Evolutionary conservation across 106 monocot genomes (phyloP).

Genomic region (Allium cepa): DNA sequence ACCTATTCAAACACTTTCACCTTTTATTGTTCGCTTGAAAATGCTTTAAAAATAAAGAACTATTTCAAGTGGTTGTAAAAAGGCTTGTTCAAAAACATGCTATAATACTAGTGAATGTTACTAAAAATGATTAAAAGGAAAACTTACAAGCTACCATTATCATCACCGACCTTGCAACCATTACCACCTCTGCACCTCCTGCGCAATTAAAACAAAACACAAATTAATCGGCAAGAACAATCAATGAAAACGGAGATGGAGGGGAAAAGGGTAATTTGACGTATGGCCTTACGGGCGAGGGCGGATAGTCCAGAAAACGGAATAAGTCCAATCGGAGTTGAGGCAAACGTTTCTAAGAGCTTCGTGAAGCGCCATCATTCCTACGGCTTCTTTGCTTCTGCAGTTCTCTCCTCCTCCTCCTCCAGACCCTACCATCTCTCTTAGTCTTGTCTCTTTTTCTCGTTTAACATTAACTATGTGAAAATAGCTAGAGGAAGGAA

Average conservation of each 20-base stretch:
- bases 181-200: slow-evolving; percentile 87
- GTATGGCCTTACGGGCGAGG: slow-evolving; percentile 62
- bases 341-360: slow-evolving; percentile 82
- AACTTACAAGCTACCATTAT: slow-evolving; percentile 87
- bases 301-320: slow-evolving; percentile 90
- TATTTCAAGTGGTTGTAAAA: no score
- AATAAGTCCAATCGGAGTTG: slow-evolving; percentile 94
- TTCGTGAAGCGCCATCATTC: slow-evolving; percentile 92
- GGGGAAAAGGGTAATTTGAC: background rate
- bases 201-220: background rate
- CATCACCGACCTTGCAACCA: slow-evolving; percentile 92
- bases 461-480: no score
- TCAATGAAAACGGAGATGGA: background rate
- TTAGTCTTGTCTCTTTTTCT: background rate
- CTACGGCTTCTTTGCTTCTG: slow-evolving; percentile 55
- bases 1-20: no score
- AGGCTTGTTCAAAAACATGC: no score
- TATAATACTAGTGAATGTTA: no score
- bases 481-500: no score
- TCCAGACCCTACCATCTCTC: slow-evolving; percentile 36
- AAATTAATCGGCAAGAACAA: background rate
- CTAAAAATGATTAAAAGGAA: background rate
- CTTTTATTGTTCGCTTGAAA: no score
- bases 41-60: no score
- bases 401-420: slow-evolving; percentile 20